Conservation (phyloP, 163 green algal genomes). For the Trebouxia gelatinosa region DNA sequence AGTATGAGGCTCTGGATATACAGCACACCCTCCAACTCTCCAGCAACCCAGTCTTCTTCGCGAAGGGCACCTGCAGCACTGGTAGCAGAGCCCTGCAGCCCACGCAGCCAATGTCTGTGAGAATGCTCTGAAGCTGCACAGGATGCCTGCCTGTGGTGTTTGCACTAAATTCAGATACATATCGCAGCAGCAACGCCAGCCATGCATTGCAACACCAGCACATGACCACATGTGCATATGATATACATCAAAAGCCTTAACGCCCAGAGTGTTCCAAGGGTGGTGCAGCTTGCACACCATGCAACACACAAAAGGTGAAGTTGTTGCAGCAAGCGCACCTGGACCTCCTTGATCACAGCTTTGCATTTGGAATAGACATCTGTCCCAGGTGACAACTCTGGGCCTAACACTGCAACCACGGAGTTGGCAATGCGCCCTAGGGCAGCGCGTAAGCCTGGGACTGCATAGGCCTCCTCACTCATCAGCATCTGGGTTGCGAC, state of each 20-base stretch:
- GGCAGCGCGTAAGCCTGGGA: conserved; percentile 56
- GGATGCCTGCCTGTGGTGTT: background rate
- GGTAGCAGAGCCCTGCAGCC: background rate
- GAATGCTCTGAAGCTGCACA: background rate
- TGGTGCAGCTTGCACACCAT: background rate
- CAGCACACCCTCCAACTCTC: conserved; percentile 73
- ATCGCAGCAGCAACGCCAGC: background rate
- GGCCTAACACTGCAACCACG: conserved; percentile 82
- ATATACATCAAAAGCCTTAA: background rate
- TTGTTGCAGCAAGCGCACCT: conserved; percentile 22
- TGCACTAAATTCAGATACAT: background rate
- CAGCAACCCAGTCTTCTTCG: conserved; percentile 42
- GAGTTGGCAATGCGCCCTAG: conserved; percentile 87
- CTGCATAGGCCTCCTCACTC: conserved; percentile 43
- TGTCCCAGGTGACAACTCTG: conserved; percentile 77
- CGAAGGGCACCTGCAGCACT: background rate
- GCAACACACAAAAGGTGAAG: background rate
- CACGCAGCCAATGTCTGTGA: background rate
- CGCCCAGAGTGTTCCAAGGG: background rate
- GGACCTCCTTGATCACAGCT: conserved; percentile 60
- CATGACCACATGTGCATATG: background rate
- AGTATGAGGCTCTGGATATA: conserved; percentile 93
- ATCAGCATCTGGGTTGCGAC: conserved; percentile 72
- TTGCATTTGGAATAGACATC: conserved; percentile 66
- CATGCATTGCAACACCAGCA: background rate